Conservation (phyloP, 2,329 filamentous ascomycete genomes). For the Penicillium expansum region DNA sequence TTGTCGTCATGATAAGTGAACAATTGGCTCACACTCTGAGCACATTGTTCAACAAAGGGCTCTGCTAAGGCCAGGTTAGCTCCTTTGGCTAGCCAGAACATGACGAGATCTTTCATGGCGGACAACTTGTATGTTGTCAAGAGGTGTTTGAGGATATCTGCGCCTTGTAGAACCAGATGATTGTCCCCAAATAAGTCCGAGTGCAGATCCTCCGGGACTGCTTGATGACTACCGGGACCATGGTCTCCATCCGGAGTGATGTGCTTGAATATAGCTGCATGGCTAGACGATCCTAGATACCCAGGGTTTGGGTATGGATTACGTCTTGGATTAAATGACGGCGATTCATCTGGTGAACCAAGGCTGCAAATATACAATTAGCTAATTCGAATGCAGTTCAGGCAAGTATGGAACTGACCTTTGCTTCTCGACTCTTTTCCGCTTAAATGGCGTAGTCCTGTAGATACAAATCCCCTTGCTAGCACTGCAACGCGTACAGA, state of each 20-base stretch:
- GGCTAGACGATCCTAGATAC: conserved; percentile 30
- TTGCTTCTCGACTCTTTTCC: conserved; percentile 20
- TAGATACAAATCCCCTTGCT: conserved; percentile 27
- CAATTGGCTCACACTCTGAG: conserved; percentile 24
- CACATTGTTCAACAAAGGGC: conserved; percentile 23
- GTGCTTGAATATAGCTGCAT: conserved; percentile 31
- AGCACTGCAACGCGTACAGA: conserved; percentile 21
- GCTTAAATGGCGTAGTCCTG: conserved; percentile 27
- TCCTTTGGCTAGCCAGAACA: conserved; percentile 27
- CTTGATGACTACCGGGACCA: not conserved
- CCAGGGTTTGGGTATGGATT: conserved; percentile 30
- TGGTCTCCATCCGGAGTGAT: conserved; percentile 24
- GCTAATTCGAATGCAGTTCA: not conserved
- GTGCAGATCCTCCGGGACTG: conserved; percentile 6
- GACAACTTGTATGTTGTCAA: conserved; percentile 20
- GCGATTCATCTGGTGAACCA: conserved; percentile 18
- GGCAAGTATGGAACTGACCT: conserved; percentile 13
- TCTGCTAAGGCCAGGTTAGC: conserved; percentile 27
- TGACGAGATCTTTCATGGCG: conserved; percentile 26
- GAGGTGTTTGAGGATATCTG: conserved; percentile 26
- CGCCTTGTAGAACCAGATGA: conserved; percentile 23
- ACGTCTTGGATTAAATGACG: conserved; percentile 21
- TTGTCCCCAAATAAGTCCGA: conserved; percentile 23
- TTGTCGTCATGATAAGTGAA: conserved; percentile 23
- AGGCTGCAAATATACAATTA: conserved; percentile 11